Evolutionary conservation across 495 filamentous ascomycete species (phyloP).

Genomic region (Annulohypoxylon moriforme): DNA sequence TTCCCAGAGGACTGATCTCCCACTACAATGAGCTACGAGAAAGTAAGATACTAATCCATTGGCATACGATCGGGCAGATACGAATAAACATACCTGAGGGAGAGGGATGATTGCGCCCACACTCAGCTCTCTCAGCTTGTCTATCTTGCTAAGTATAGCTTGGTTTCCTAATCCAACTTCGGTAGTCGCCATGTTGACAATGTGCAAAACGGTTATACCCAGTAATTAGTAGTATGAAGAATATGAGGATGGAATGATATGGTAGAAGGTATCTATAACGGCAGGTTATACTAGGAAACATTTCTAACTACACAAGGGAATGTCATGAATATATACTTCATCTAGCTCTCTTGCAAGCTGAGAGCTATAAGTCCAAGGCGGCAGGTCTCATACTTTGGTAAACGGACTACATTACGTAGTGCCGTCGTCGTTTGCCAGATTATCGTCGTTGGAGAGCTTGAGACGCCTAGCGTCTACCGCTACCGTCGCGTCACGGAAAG

Average conservation of each 20-base stretch:
- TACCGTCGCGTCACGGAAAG: background rate
- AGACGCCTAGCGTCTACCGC: too few relatives aligned
- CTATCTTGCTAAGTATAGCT: constrained; percentile 47
- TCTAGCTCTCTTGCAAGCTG: background rate
- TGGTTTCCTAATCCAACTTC: constrained; percentile 24
- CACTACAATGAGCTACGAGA: constrained; percentile 54
- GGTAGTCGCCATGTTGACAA: background rate
- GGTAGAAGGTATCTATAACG: too few relatives aligned
- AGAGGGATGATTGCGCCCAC: constrained; percentile 48
- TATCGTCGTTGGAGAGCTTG: background rate
- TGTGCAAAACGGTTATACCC: too few relatives aligned
- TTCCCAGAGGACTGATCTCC: constrained; percentile 64
- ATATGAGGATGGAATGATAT: too few relatives aligned
- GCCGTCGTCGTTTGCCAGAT: too few relatives aligned
- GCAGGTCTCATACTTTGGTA: background rate
- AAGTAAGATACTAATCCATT: background rate
- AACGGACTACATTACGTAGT: too few relatives aligned
- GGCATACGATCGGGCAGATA: background rate
- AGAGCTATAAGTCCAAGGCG: background rate
- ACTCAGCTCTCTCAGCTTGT: constrained; percentile 47
- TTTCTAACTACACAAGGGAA: too few relatives aligned
- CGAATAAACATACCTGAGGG: constrained; percentile 37
- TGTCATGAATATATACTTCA: background rate
- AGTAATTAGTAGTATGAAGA: too few relatives aligned
- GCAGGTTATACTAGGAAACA: too few relatives aligned